Evolutionary conservation across 1,284 basidiomycete genomes (phyloP), one percentile per base, ranked within the genome.

Genomic region (Cryptococcus wingfieldii): DNA sequence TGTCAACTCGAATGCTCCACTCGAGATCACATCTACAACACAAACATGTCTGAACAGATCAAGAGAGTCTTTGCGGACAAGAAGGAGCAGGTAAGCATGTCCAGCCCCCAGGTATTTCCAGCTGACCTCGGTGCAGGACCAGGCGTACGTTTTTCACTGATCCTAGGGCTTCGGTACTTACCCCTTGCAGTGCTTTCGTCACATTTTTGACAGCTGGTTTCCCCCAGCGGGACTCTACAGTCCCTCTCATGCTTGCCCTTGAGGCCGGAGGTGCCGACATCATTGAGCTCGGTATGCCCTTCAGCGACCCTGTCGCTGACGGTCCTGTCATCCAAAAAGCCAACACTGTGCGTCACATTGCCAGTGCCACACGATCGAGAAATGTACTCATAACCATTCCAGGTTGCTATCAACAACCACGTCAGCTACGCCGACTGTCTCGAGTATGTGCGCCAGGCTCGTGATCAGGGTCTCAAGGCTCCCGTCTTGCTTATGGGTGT

Each of bases 251-350:
- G 80, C 84, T 98, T 39, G 88, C 88, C 19, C 88, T 98, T 83
- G 87, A 98, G 77, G 83, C 83, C 46, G 95, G 94, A 48, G 96
- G 95, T 23, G 85, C 90, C 47, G 93, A 98, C 75, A 85, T 98
- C 63, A 95, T 98, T 63, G 95, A 98, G 77, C 83, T 98, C 37
- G 96, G 96, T 27, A 83, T 98, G 38, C 95, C 93, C 0, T 98
- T 97, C 80, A 93, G 89, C 55, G 95, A 98, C 79, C 95, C 95
- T 9, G 90, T 93, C 66, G 95, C 92, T 1, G 95, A 98, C 78
- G 89, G 95, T 0, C 87, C 87, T 19, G 84, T 86, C 5, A 98
- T 98, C 62, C 95, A 98, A 74, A 86, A 88, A 64, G 85, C 89
- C 45, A 98, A 97, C 78, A 87, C 87, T 38, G 92, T 94, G 59